A percentile compares a stretch with the other conserved stretches of the same genome.
phyloP scores from a whole-genome alignment of 129 eudicot genomes.

The Logfia minima region DNA sequence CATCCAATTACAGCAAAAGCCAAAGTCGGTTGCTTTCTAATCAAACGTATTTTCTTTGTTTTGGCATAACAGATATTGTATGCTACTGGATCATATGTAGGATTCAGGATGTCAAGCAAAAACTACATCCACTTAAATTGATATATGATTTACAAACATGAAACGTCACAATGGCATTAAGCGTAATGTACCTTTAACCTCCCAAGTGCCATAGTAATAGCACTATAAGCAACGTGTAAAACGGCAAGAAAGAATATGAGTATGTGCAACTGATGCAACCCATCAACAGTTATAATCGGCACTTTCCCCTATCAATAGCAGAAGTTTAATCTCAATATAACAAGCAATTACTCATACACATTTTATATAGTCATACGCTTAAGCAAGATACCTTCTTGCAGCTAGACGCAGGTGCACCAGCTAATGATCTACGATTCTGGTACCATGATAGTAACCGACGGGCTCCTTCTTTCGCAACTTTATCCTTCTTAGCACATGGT shows the following conservation, averaged over 20 bases:
- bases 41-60: neutral
- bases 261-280: slow-evolving; percentile 84
- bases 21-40: neutral
- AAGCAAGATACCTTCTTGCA: neutral
- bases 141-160: neutral
- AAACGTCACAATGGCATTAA: slow-evolving; percentile 18
- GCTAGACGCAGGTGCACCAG: slow-evolving; percentile 20
- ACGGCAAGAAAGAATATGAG: slow-evolving; percentile 86
- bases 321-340: slow-evolving; percentile 1
- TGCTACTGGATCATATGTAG: neutral
- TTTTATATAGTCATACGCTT: neutral
- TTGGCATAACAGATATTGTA: neutral
- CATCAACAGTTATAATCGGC: slow-evolving; percentile 64
- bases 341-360: neutral
- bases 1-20: neutral
- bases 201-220: slow-evolving; percentile 85
- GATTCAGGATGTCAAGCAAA: no score
- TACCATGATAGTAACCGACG: slow-evolving; percentile 50
- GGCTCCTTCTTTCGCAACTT: slow-evolving; percentile 13
- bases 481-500: slow-evolving; percentile 52
- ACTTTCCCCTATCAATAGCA: slow-evolving; percentile 46
- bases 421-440: slow-evolving; percentile 37
- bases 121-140: neutral
- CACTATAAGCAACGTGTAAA: slow-evolving; percentile 74
- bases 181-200: slow-evolving; percentile 59